phyloP scores from a whole-genome alignment of 768 basidiomycete genomes.

The Lactarius psammicola region DNA sequence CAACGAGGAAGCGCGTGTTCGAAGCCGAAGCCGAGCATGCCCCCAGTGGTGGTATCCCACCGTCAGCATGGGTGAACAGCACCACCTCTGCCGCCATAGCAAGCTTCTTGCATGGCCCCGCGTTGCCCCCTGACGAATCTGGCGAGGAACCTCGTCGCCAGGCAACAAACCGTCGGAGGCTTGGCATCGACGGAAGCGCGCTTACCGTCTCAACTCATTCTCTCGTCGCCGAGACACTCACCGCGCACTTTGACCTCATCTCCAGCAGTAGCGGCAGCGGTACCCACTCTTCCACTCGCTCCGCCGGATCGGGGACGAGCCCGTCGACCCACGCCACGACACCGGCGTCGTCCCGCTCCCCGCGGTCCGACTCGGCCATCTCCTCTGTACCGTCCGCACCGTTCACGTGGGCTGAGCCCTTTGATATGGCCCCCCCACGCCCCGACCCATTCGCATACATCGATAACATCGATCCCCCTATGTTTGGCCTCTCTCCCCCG shows the following conservation, averaged over 20 bases:
- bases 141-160: constrained; percentile 34
- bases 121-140: constrained; percentile 31
- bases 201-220: background rate
- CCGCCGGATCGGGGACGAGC: background rate
- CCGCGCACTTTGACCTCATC: background rate
- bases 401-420: background rate
- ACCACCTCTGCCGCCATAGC: constrained; percentile 54
- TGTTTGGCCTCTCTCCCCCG: background rate
- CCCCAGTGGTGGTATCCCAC: background rate
- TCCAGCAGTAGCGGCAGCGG: background rate
- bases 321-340: constrained; percentile 28
- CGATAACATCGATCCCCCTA: constrained; percentile 10
- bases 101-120: constrained; percentile 47
- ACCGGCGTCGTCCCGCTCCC: constrained; percentile 11
- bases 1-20: constrained; percentile 51
- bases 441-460: constrained; percentile 34
- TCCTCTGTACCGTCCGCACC: constrained; percentile 8
- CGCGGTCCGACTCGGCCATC: constrained; percentile 12
- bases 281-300: background rate
- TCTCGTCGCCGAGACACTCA: background rate
- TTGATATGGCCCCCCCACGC: constrained; percentile 11
- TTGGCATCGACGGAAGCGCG: constrained; percentile 11
- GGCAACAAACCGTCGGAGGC: constrained; percentile 31
- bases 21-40: constrained; percentile 38
- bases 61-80: constrained; percentile 41